Evolutionary conservation across 495 filamentous ascomycete genomes (phyloP).

Genomic region (Neurospora hispaniola): DNA sequence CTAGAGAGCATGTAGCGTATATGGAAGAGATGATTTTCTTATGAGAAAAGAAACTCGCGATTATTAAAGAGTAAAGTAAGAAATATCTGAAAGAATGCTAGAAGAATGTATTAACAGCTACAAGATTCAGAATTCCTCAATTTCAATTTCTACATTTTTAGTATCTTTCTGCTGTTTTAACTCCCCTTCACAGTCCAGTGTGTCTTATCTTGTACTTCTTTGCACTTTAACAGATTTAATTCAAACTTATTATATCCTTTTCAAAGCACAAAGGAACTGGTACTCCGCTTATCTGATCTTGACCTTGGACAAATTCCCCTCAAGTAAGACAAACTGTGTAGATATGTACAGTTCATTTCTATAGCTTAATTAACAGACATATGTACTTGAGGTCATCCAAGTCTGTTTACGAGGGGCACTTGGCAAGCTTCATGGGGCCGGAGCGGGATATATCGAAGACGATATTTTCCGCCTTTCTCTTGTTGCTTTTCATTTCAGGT

Average conservation of each 20-base stretch:
- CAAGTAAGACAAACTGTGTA: background rate
- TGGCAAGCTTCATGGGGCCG: background rate
- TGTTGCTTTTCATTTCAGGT: background rate
- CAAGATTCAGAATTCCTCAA: too few relatives aligned
- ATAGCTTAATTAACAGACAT: background rate
- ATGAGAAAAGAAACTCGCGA: background rate
- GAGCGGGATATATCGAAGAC: background rate
- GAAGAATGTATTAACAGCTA: background rate
- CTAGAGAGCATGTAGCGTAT: background rate
- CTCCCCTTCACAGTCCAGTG: too few relatives aligned
- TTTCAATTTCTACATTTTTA: background rate
- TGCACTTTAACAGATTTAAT: too few relatives aligned
- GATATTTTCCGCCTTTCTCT: background rate
- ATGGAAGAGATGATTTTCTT: background rate
- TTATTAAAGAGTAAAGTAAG: background rate
- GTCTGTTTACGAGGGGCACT: background rate
- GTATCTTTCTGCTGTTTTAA: too few relatives aligned
- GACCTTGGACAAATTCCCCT: background rate
- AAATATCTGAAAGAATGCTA: background rate
- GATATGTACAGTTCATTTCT: background rate
- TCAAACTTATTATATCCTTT: too few relatives aligned
- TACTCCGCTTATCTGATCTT: background rate
- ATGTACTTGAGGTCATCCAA: background rate
- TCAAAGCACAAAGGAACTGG: too few relatives aligned
- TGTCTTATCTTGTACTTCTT: too few relatives aligned